Evolutionary conservation across 257 asterid genomes (phyloP).

Genomic region (Hygrophila difformis): DNA sequence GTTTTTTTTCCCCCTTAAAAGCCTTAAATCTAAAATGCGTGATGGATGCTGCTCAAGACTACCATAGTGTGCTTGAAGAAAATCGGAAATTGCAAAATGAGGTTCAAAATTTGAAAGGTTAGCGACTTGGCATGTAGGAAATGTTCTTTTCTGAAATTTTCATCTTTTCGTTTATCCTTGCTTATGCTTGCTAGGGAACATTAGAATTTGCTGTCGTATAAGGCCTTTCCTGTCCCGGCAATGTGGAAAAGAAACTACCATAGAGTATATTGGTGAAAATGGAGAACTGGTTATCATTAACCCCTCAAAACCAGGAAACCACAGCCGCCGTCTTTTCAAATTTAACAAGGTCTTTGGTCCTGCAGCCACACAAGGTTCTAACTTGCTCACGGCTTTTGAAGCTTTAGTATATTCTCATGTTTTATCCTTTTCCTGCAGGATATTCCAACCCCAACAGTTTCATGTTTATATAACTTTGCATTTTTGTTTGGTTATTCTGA

Average conservation of each 20-base stretch:
- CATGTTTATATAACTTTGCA: constrained; percentile 2
- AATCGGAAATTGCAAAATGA: constrained; percentile 83
- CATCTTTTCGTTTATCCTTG: constrained; percentile 14
- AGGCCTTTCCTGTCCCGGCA: constrained; percentile 80
- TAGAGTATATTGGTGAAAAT: constrained; percentile 79
- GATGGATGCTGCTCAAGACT: constrained; percentile 84
- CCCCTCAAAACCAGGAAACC: constrained; percentile 95
- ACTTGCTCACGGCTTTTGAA: too few relatives aligned
- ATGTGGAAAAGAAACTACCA: constrained; percentile 57
- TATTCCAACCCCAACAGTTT: background rate
- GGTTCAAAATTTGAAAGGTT: constrained; percentile 97
- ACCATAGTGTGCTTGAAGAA: too few relatives aligned
- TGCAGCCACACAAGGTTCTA: constrained; percentile 70
- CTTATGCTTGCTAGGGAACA: constrained; percentile 50
- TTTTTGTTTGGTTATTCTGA: constrained; percentile 4
- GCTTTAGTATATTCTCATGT: constrained; percentile 10
- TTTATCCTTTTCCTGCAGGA: background rate
- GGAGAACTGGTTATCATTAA: constrained; percentile 92
- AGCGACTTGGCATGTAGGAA: constrained; percentile 9
- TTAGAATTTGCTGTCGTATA: constrained; percentile 84
- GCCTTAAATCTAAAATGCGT: constrained; percentile 64
- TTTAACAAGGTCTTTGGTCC: too few relatives aligned
- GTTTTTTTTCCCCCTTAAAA: constrained; percentile 28
- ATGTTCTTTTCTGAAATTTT: constrained; percentile 14
- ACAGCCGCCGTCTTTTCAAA: constrained; percentile 73